Base-by-base conservation (phyloP, 352 stramenopile genomes). In the Phytopythium helicoides region DNA sequence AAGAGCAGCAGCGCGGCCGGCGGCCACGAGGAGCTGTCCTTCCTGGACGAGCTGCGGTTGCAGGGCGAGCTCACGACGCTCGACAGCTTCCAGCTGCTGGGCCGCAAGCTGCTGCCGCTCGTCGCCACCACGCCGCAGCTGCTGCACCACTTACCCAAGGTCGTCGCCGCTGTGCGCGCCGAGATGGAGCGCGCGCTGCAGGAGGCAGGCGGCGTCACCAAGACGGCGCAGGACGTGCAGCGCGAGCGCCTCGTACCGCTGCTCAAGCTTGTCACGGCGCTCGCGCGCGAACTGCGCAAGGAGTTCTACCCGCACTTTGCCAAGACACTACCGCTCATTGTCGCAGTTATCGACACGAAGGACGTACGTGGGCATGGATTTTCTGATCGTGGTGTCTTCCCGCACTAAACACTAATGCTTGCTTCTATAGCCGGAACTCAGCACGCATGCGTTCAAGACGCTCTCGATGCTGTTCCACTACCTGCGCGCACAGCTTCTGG, bases 391-490 rank as follows among this genome's bases (percentile, higher is more conserved):
- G 21, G 45, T 35, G 3, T 15, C 9, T 22, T 38, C n/a, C n/a
- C n/a, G n/a, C 15, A 26, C 41, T 28, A 19, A 53, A 8, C 21
- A 25, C 41, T 3, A n/a, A 11, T 38, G 4, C 31, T 51, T 40
- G 21, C 22, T 11, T 31, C 23, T 55, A 25, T 51, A 91, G 74
- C 89, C 89, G 1, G 89, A 97, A 45, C 58, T 94, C 21, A 97
- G 85, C 39, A 93, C 86, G 6, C 80, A 94, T 47, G 87, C 95
- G 53, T 97, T 97, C 62, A 94, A 95, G 67, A 94, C 89, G 37
- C 71, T 97, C 16, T 85, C 86, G 23, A 92, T 94, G 76, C 71
- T 96, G 26, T 97, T 97, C 59, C 92, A 73, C 54, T 87, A 91
- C 68, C 62, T 97, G 44, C 76, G 85, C 39, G 66, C 81, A 41